Base-by-base conservation (phyloP, 106 monocot genomes). In the Phalaenopsis aphrodite region DNA sequence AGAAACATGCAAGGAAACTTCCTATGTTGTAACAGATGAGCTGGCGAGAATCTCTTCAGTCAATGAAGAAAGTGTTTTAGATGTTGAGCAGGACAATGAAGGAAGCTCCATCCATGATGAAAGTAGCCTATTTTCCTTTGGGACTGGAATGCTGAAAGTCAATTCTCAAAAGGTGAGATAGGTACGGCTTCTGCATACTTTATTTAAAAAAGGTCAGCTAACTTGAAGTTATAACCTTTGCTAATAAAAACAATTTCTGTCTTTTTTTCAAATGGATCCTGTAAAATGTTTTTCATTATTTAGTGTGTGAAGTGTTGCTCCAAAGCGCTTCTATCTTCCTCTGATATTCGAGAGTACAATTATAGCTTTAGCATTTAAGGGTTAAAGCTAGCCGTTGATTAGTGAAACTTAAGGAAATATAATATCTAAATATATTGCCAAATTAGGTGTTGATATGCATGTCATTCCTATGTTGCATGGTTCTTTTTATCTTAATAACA, bases 111-210 rank as follows among this genome's bases (percentile, higher is more conserved):
- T 55, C 64, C 76, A 58, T 83, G 86, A 84, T 78, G 88, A 90
- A 72, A 83, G 83, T 61, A 87, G 84, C 81, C 77, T 87, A 68
- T 98, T 94, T 82, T 88, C 92, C 42, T 98, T 98, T 82, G 86
- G 81, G 69, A 79, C 92, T 11, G 84, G 86, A 80, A 81, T 83
- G 64, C 84, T 89, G 21, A 91, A 85, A 78, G 47, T 68, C 64
- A 55, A 61, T 79, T 81, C 82, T 78, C 83, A 85, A 79, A 88
- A 93, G 90, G 98, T 93, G 72, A 82, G 45, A 15, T 43, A 36
- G 12, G 38, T 38, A 23, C 66, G 23, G 24, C 24, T 66, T 66
- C 18, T 23, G 3, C 38, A 12, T 69, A 3, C 14, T 69, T 3
- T 69, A 69, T 38, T 30, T 36, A 39, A 69, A 36, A 37, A 69